Evolutionary conservation across 352 stramenopile genomes (phyloP), one percentile per base, ranked within the genome.

Genomic region (Paralagenidium karlingii): DNA sequence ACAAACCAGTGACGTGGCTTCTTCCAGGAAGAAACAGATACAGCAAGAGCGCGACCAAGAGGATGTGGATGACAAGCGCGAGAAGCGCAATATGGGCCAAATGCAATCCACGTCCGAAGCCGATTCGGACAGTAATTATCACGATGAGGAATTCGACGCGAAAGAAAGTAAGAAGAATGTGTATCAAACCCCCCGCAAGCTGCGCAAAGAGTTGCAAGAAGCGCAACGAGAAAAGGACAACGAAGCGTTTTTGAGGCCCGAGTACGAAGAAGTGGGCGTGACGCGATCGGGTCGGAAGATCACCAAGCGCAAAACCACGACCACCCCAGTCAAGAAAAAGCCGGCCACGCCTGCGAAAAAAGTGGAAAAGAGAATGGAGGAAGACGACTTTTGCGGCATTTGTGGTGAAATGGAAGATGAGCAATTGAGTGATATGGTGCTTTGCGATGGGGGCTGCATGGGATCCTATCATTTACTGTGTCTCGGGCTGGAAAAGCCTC

Each of bases 381-480:
- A 91, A 58, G 75, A 89, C 24, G 68, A 83, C 44, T 34, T 88
- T 21, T 94, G 80, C 38, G 68, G 53, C 6, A 51, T 70, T 26
- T 94, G 80, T 43, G 65, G 78, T 19, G 69, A 91, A 49, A 81
- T 86, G 40, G 78, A 94, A 38, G 77, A 89, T 50, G 75, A 85
- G 15, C 58, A 80, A 29, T 40, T 84, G 26, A 79, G 58, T 6
- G 63, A 94, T 36, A 74, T 96, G 57, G 61, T 97, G 10, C 38
- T 96, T 36, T 97, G 90, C 40, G 87, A 97, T 54, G 88, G 87
- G n/a, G 58, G 64, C 2, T 97, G 90, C 45, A 51, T 87, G 22
- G 89, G 86, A 34, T 82, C 84, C 34, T 97, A 95, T 65, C 90
- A 97, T 51, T 82, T 90, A 19, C 82, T 71, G 19, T 97, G 90